Conservation (phyloP, 2,329 filamentous ascomycete genomes). For the Clonostachys byssicola region DNA sequence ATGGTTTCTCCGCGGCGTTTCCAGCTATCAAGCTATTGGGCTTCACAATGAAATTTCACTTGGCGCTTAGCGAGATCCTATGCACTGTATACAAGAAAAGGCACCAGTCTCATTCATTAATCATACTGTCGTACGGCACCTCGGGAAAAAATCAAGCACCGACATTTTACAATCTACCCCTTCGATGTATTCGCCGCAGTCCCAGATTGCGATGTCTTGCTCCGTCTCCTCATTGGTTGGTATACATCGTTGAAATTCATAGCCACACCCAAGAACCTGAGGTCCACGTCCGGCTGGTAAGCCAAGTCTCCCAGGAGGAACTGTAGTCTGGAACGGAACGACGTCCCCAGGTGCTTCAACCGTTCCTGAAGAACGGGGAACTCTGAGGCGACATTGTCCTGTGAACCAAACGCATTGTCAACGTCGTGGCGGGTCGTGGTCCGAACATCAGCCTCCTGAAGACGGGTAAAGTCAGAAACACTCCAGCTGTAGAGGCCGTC, state of each 20-base stretch:
- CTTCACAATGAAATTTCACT: too few relatives aligned
- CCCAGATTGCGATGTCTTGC: slow-evolving; percentile 25
- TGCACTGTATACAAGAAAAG: too few relatives aligned
- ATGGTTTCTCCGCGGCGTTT: too few relatives aligned
- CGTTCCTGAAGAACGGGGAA: slow-evolving; percentile 74
- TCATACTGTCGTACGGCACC: too few relatives aligned
- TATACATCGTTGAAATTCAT: slow-evolving; percentile 99
- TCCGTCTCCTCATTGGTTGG: slow-evolving; percentile 66
- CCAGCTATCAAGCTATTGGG: too few relatives aligned
- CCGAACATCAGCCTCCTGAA: slow-evolving; percentile 82
- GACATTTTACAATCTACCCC: slow-evolving; percentile 5
- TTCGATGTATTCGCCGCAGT: slow-evolving; percentile 16
- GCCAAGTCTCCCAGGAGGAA: slow-evolving; percentile 83
- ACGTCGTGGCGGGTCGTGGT: slow-evolving; percentile 45
- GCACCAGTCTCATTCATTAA: too few relatives aligned
- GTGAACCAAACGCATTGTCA: slow-evolving; percentile 19
- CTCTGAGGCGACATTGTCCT: slow-evolving; percentile 56
- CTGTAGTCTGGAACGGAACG: slow-evolving; percentile 76
- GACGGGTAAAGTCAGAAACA: slow-evolving; percentile 86
- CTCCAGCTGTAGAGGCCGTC: slow-evolving; percentile 94
- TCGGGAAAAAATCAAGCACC: too few relatives aligned
- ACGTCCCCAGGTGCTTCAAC: slow-evolving; percentile 65
- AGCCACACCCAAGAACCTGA: slow-evolving; percentile 90
- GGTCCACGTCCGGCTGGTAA: slow-evolving; percentile 90
- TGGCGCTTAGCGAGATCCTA: too few relatives aligned